Percentiles rank a stretch among this genome's conserved stretches.
Evolutionary conservation across 768 basidiomycete genomes (phyloP).

Genomic region (Auriscalpium orientale): DNA sequence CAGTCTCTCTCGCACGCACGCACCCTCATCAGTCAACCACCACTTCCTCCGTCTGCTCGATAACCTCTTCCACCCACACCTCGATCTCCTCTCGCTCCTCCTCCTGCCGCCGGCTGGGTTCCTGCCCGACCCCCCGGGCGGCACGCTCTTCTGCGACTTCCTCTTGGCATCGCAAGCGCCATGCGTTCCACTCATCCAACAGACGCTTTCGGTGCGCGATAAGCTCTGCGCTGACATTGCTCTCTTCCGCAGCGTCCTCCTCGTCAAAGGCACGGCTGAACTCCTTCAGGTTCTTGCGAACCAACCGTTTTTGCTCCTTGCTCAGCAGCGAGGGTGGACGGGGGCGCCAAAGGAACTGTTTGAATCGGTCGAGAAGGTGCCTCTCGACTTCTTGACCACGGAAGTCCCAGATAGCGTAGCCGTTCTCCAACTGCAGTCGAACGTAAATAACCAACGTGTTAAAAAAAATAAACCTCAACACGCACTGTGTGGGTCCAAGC

Average conservation of each 20-base stretch:
- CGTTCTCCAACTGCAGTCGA: constrained; percentile 76
- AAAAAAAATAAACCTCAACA: constrained; percentile 6
- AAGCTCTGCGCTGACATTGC: constrained; percentile 88
- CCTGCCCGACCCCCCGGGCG: constrained; percentile 27
- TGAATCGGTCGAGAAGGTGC: constrained; percentile 88
- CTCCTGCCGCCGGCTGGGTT: constrained; percentile 31
- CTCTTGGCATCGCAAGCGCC: constrained; percentile 69
- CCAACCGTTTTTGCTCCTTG: constrained; percentile 79
- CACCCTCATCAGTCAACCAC: constrained; percentile 36
- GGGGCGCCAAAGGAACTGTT: constrained; percentile 98
- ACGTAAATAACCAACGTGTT: neutral
- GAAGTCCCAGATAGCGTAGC: constrained; percentile 97
- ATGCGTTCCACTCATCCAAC: constrained; percentile 99
- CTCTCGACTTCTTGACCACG: constrained; percentile 92
- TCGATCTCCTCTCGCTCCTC: constrained; percentile 83
- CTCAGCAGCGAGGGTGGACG: constrained; percentile 83
- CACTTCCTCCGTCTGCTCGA: constrained; percentile 87
- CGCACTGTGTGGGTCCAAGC: constrained; percentile 91
- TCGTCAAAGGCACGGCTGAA: constrained; percentile 91
- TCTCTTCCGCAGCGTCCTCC: constrained; percentile 93
- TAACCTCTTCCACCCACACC: constrained; percentile 89
- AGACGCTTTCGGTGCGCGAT: constrained; percentile 84
- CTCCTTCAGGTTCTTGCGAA: constrained; percentile 86
- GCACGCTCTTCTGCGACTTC: constrained; percentile 53
- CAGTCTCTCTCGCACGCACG: no score